A percentile compares a stretch with the other conserved stretches of the same genome.
These are phyloP conservation scores for Ophiocordyceps robertsii DNA, from an alignment of 2,329 filamentous ascomycete species.

Conservation along the genomic window DNA sequence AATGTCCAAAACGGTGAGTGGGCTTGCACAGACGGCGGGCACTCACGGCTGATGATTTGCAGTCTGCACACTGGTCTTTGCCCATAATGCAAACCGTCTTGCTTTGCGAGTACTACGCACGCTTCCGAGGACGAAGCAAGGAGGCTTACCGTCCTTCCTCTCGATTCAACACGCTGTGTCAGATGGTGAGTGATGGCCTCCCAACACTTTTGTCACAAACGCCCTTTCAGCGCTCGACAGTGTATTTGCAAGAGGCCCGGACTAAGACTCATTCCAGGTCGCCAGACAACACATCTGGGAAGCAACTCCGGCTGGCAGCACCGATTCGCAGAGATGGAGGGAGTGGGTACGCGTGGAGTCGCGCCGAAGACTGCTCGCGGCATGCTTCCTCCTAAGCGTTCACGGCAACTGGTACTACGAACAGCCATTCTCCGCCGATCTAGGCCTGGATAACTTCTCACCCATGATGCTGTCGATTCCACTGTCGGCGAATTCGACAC, in stretches of 20 bases:
- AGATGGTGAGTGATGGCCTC: slow-evolving; percentile 32
- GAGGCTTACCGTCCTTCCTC: slow-evolving; percentile 32
- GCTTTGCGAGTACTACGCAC: slow-evolving; percentile 40
- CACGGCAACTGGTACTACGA: slow-evolving; percentile 43
- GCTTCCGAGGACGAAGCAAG: slow-evolving; percentile 38
- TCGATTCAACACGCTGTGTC: slow-evolving; percentile 35
- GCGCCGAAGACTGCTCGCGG: slow-evolving; percentile 37
- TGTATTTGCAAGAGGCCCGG: slow-evolving; percentile 1
- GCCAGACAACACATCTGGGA: slow-evolving; percentile 16
- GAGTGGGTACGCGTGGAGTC: slow-evolving; percentile 40
- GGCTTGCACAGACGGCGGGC: too few relatives aligned
- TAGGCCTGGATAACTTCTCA: slow-evolving; percentile 22
- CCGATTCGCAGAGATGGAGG: slow-evolving; percentile 29
- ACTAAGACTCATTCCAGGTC: slow-evolving; percentile 25
- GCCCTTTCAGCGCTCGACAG: too few relatives aligned
- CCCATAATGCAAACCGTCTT: slow-evolving; percentile 39
- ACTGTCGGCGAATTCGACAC: slow-evolving; percentile 28
- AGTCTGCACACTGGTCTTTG: slow-evolving; percentile 24
- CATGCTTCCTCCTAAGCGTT: slow-evolving; percentile 42
- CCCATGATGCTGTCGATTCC: slow-evolving; percentile 26
- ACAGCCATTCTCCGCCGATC: slow-evolving; percentile 22
- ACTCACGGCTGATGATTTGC: slow-evolving; percentile 12
- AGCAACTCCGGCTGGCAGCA: slow-evolving; percentile 8
- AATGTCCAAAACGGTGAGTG: slow-evolving; percentile 35
- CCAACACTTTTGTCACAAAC: too few relatives aligned